Evolutionary conservation across 1,284 basidiomycete species (phyloP).

Genomic region (Chalciporus sp.): DNA sequence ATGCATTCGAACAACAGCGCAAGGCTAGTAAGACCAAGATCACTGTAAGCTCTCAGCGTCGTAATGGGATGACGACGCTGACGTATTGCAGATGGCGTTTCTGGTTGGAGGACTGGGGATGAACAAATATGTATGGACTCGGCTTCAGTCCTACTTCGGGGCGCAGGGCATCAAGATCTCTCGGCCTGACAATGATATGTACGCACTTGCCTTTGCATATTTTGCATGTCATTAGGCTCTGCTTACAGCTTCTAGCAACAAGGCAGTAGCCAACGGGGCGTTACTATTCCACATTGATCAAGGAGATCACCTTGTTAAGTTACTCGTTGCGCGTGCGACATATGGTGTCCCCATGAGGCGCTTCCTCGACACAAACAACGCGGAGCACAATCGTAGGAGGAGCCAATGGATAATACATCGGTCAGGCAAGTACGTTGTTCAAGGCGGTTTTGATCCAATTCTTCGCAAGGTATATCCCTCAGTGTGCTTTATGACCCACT

Average conservation of each 20-base stretch:
- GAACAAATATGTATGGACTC: not conserved
- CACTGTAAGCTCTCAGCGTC: constrained; percentile 16
- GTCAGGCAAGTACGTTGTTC: not conserved
- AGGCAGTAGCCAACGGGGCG: constrained; percentile 6
- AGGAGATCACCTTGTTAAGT: constrained; percentile 2
- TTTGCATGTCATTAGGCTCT: not conserved
- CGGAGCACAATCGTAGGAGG: not conserved
- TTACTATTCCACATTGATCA: not conserved
- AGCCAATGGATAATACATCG: not conserved
- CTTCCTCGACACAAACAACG: not conserved
- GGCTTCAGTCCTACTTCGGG: not conserved
- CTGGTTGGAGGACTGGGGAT: constrained; percentile 38
- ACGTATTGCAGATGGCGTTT: constrained; percentile 32
- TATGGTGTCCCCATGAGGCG: not conserved
- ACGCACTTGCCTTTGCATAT: not conserved
- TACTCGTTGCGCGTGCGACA: constrained; percentile 4
- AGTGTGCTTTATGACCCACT: not conserved
- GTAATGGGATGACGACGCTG: not conserved
- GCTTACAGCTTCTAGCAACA: constrained; percentile 1
- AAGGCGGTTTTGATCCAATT: not conserved
- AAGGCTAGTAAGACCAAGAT: constrained; percentile 19
- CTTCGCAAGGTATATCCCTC: not conserved
- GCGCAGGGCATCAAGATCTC: not conserved
- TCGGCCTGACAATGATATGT: constrained; percentile 1
- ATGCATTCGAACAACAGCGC: constrained; percentile 36